phyloP scores from a whole-genome alignment of 257 asterid genomes.

The Nicotiana noctiflora region DNA sequence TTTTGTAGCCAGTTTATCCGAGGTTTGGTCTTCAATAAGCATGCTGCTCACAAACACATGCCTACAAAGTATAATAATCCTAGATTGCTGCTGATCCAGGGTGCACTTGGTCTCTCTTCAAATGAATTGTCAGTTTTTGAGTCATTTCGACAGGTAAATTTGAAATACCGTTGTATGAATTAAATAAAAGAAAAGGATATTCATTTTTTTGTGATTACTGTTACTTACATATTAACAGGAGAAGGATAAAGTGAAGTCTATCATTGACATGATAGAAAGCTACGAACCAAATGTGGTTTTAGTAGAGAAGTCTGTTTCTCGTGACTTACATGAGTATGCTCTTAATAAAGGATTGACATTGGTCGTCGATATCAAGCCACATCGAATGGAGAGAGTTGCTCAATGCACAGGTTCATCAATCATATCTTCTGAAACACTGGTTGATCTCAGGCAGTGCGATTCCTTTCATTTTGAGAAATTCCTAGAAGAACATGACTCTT shows the following conservation, averaged over 20 bases:
- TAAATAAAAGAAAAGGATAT: not conserved
- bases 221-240: conserved; percentile 44
- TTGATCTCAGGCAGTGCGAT: conserved; percentile 64
- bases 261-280: conserved; percentile 59
- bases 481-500: conserved; percentile 62
- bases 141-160: conserved; percentile 68
- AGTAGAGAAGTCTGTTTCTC: conserved; percentile 87
- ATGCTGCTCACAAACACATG: conserved; percentile 93
- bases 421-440: conserved; percentile 43
- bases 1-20: conserved; percentile 54
- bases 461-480: conserved; percentile 70
- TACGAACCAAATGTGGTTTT: conserved; percentile 76
- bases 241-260: conserved; percentile 42
- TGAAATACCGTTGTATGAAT: not conserved
- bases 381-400: conserved; percentile 87
- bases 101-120: conserved; percentile 73
- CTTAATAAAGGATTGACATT: conserved; percentile 69
- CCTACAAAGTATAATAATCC: conserved; percentile 67
- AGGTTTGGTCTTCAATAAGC: conserved; percentile 85
- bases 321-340: conserved; percentile 77
- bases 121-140: conserved; percentile 65
- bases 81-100: conserved; percentile 63
- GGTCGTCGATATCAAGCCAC: conserved; percentile 84
- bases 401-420: conserved; percentile 72
- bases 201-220: conserved; percentile 4